Percentiles rank a stretch among this genome's conserved stretches.
phyloP scores from a whole-genome alignment of 768 basidiomycete genomes.

The Boletus reticuloceps region DNA sequence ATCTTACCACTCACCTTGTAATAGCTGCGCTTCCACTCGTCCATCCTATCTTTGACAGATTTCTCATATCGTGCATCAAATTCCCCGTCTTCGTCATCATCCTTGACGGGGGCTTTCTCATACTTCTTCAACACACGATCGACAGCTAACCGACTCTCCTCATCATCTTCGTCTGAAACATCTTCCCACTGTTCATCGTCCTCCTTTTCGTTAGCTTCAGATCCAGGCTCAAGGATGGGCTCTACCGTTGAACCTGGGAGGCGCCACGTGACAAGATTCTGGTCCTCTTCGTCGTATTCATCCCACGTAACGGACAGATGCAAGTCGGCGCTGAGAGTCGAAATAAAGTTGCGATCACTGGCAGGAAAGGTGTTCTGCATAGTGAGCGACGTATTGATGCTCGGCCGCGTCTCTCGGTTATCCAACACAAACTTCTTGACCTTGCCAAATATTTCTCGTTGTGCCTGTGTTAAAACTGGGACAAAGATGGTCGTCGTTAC shows the following conservation, averaged over 20 bases:
- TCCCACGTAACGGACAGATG: conserved; percentile 88
- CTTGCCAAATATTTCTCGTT: conserved; percentile 74
- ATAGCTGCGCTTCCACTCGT: conserved; percentile 88
- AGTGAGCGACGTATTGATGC: conserved; percentile 43
- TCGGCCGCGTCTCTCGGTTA: conserved; percentile 34
- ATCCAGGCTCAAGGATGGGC: conserved; percentile 31
- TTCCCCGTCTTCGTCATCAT: conserved; percentile 66
- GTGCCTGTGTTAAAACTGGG: conserved; percentile 66
- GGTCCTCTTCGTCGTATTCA: conserved; percentile 82
- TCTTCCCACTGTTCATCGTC: conserved; percentile 51
- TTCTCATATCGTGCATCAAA: conserved; percentile 80
- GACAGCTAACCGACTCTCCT: conserved; percentile 70
- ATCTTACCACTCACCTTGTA: conserved; percentile 74
- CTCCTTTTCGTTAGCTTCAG: conserved; percentile 39
- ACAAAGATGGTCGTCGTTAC: background rate
- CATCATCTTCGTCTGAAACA: conserved; percentile 57
- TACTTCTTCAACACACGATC: conserved; percentile 87
- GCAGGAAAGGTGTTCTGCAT: conserved; percentile 81
- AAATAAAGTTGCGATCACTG: conserved; percentile 77
- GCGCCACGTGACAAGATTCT: conserved; percentile 69
- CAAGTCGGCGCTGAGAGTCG: conserved; percentile 69
- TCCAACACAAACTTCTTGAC: conserved; percentile 73
- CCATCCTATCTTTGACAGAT: conserved; percentile 78
- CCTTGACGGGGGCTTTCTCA: conserved; percentile 73
- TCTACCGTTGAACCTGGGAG: conserved; percentile 49